These are phyloP conservation scores for Chlamydomonas reinhardtii DNA, from an alignment of 163 green algal species.

Conservation along the genomic window DNA sequence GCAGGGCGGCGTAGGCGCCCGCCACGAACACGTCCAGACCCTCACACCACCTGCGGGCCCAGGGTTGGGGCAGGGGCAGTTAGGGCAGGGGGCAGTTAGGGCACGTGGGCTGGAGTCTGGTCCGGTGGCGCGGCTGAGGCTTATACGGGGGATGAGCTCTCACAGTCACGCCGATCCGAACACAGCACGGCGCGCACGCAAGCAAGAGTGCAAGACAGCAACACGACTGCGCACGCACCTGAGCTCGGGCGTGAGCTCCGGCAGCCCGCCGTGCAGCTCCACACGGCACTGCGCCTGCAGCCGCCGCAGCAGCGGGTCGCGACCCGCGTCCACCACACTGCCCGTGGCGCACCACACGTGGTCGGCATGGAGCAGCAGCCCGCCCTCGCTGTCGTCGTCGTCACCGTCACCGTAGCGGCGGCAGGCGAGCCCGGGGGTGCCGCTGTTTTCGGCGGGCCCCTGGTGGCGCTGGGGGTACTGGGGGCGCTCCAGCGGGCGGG, in stretches of 20 bases:
- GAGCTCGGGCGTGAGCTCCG: slow-evolving; percentile 15
- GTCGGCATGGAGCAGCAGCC: slow-evolving; percentile 33
- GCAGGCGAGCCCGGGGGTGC: neutral
- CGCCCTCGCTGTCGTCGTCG: neutral
- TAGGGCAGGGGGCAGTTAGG: neutral
- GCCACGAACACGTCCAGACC: slow-evolving; percentile 43
- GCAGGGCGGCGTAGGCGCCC: slow-evolving; percentile 50
- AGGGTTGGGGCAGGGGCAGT: neutral
- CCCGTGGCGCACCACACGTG: slow-evolving; percentile 49
- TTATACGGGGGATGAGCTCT: too few species aligned
- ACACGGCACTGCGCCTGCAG: slow-evolving; percentile 25
- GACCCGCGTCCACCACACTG: slow-evolving; percentile 22
- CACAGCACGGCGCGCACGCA: too few species aligned
- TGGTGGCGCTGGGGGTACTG: neutral
- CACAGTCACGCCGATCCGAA: too few species aligned
- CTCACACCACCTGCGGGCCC: neutral
- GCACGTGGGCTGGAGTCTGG: too few species aligned
- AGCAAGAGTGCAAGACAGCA: too few species aligned
- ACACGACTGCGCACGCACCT: slow-evolving; percentile 9
- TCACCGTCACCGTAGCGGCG: too few species aligned
- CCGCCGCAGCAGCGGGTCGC: slow-evolving; percentile 30
- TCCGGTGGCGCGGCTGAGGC: too few species aligned
- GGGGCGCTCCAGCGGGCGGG: neutral
- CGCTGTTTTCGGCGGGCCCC: too few species aligned
- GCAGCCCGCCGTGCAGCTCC: slow-evolving; percentile 4